Evolutionary conservation across 441 rosid genomes (phyloP), one percentile per base, ranked within the genome.

Genomic region (Breynia disticha): DNA sequence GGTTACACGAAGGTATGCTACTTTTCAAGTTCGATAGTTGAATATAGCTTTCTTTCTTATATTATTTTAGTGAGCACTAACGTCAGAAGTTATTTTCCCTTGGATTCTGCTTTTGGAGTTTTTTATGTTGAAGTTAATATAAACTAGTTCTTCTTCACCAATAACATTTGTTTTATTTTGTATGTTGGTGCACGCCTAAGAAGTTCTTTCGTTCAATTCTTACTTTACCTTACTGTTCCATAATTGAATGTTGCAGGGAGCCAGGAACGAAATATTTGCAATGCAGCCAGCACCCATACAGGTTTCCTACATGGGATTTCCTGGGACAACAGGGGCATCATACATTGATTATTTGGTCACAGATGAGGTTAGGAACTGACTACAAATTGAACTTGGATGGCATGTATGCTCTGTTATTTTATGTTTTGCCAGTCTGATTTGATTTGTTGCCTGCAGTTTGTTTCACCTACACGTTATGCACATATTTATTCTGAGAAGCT

Each of bases 231-330:
- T 28, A 28, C 35, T 4, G 8, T 28, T 28, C 35, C 35, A 28
- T 28, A 28, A 28, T 28, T 28, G 35, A 5, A 28, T 28, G 35
- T 28, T 70, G 75, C 81, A 94, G 99, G 99, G 99, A 48, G 95
- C 99, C 6, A 87, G 96, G 70, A 93, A 93, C 74, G 97, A 93
- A 73, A 84, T 89, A 63, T 93, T 93, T 76, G 84, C 97, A 10
- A 89, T 93, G 97, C 88, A 80, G 73, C 99, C 99, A 60, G 96
- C 96, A 56, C 99, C 99, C 11, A 74, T 93, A 54, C 99, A 93
- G 68, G 87, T 89, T 70, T 93, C 99, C n/a, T 93, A 93, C 67
- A 93, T 93, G 99, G 99, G 99, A 45, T 93, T 93, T 69, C 99
- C 99, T 13, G 99, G 97, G 64, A 93, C 99, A 16, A 93, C 99